A percentile compares a stretch with the other conserved stretches of the same genome.
These are phyloP conservation scores for Theobroma grandiflorum DNA, from an alignment of 441 rosid genomes.

Conservation along the genomic window DNA sequence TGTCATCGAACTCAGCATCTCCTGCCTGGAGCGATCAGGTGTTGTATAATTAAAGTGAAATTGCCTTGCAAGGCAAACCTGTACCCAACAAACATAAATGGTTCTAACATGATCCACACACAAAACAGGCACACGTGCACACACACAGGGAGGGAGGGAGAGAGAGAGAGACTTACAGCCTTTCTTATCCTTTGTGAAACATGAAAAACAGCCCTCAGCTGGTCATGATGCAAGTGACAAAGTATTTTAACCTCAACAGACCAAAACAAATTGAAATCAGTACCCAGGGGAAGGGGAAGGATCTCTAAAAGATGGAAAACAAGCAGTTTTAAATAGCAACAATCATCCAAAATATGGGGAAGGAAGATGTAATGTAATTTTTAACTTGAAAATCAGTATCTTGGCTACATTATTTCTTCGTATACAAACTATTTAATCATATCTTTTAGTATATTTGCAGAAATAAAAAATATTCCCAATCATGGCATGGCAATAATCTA, in stretches of 20 bases:
- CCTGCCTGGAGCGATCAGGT: slow-evolving; percentile 90
- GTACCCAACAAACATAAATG: slow-evolving; percentile 33
- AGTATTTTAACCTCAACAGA: slow-evolving; percentile 79
- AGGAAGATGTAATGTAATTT: background rate
- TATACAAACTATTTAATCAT: background rate
- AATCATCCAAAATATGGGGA: background rate
- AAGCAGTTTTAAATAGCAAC: background rate
- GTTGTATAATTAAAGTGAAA: slow-evolving; percentile 88
- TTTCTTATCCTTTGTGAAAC: slow-evolving; percentile 80
- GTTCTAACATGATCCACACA: background rate
- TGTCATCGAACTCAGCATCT: slow-evolving; percentile 71
- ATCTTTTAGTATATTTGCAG: background rate
- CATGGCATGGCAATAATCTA: background rate
- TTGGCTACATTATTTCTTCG: background rate
- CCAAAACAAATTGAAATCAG: slow-evolving; percentile 35
- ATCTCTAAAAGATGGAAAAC: background rate
- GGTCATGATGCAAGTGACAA: slow-evolving; percentile 95
- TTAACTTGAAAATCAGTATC: background rate
- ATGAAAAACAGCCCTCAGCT: slow-evolving; percentile 88
- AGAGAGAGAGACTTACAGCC: slow-evolving; percentile 66
- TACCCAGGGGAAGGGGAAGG: background rate
- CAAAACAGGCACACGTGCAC: background rate
- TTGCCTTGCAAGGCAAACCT: slow-evolving; percentile 82
- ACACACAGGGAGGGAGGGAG: background rate
- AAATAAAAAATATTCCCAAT: background rate